A percentile compares a stretch with the other conserved stretches of the same genome.
Conservation (phyloP, 352 stramenopile species). For the Globisporangium middletonii region DNA sequence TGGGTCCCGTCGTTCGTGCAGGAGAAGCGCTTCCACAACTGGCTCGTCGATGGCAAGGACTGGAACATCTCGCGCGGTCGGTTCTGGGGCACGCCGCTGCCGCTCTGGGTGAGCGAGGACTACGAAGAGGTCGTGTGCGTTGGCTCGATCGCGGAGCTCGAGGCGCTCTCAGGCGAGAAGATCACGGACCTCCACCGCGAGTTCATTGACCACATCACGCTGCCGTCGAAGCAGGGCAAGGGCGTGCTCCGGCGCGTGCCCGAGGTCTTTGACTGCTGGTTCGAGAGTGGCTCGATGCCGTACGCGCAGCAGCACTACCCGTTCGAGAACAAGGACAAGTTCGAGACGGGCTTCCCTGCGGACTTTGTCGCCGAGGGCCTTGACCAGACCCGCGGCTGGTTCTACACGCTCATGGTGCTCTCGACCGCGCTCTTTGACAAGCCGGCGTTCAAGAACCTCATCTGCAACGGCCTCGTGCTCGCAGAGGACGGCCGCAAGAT, state of each 20-base stretch:
- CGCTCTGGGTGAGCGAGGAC: conserved; percentile 98
- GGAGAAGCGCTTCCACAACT: conserved; percentile 99
- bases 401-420: conserved; percentile 99
- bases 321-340: conserved; percentile 98
- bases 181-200: conserved; percentile 97
- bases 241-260: conserved; percentile 81
- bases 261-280: conserved; percentile 99
- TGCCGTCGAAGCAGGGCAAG: conserved; percentile 93
- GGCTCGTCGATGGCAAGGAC: conserved; percentile 97
- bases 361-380: conserved; percentile 99
- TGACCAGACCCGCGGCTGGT: conserved; percentile 99
- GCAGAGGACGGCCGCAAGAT: conserved; percentile 99
- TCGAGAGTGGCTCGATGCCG: conserved; percentile 99
- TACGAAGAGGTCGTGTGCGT: conserved; percentile 97
- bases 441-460: conserved; percentile 99
- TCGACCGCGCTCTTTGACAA: conserved; percentile 99
- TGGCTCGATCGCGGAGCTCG: conserved; percentile 95
- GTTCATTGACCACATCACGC: conserved; percentile 97
- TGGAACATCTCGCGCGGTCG: conserved; percentile 98
- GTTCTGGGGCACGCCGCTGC: conserved; percentile 99
- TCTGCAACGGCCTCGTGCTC: conserved; percentile 99
- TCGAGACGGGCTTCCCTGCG: conserved; percentile 95
- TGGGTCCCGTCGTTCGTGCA: conserved; percentile 92
- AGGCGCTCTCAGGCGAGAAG: conserved; percentile 91
- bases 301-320: conserved; percentile 99